Evolutionary conservation across 345 rosid genomes (phyloP), one percentile per base, ranked within the genome.

Genomic region (Cochlearia excelsa): DNA sequence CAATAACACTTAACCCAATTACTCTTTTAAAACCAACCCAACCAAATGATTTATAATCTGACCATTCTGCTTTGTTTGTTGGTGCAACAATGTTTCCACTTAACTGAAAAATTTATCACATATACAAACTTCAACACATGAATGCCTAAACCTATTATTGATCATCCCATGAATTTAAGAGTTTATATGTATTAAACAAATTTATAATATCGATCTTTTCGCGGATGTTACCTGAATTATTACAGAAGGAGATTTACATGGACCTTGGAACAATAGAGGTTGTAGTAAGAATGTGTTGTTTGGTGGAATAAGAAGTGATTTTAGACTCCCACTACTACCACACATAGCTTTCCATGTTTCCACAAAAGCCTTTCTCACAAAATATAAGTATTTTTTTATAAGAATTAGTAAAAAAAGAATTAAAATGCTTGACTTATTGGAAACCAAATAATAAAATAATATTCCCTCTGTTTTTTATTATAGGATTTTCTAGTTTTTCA

Each of bases 311-410:
- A 28, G 4, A 6, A 78, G 42, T 8, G 59, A 46, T 16, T 54
- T 50, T 7, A 0, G 2, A n/a, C 7, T 3, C 2, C 63, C 46
- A 50, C 55, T 44, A 23, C 73, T 23, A 35, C 57, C 27, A 57
- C 84, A 81, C 44, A 60, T 52, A 39, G 39, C 54, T 38, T 16
- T 27, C 89, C 86, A 84, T 37, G 86, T 82, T 31, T 63, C 33
- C 5, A 58, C 59, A 41, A 79, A 81, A 11, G 82, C 82, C 86
- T 75, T 43, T 27, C 41, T 2, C 30, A 3, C 7, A 1, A 10
- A 26, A 6, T n/a, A 26, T 7, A 39, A 29, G 16, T 2, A 27
- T 7, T 3, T 27, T n/a, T 26, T 33, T 43, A 1, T 6, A 27
- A 44, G 3, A 34, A 35, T 50, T 33, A 30, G 8, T 4, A 2